These are phyloP conservation scores for Tolypocladium ovalisporum DNA, from an alignment of 2,329 filamentous ascomycete species.

Conservation along the genomic window DNA sequence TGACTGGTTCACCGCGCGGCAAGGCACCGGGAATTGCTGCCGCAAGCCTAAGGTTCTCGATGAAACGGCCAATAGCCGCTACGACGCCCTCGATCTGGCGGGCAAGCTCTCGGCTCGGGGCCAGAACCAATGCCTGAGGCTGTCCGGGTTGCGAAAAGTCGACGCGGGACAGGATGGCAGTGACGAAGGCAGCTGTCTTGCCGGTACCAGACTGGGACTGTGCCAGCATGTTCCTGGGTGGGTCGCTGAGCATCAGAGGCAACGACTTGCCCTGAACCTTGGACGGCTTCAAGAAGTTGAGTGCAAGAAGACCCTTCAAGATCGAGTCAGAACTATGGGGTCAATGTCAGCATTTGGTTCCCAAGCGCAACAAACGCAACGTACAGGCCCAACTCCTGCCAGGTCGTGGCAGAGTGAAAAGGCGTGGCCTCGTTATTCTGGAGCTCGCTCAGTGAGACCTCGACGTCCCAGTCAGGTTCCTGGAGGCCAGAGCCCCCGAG, in stretches of 20 bases:
- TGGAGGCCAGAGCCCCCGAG: constrained; percentile 41
- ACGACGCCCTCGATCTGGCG: constrained; percentile 88
- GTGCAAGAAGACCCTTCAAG: constrained; percentile 62
- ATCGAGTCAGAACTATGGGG: constrained; percentile 38
- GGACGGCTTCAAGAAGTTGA: constrained; percentile 90
- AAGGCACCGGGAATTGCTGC: constrained; percentile 75
- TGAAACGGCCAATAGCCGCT: constrained; percentile 71
- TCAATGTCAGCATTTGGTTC: constrained; percentile 1
- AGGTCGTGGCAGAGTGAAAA: constrained; percentile 72
- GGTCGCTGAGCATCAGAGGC: constrained; percentile 75
- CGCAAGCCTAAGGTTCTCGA: constrained; percentile 62
- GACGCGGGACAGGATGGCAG: constrained; percentile 80
- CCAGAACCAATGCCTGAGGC: constrained; percentile 81
- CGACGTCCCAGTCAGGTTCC: constrained; percentile 77
- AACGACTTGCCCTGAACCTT: constrained; percentile 96
- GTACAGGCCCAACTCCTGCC: constrained; percentile 78
- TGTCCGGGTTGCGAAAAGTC: constrained; percentile 57
- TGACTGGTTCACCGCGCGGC: constrained; percentile 56
- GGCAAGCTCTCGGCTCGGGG: constrained; percentile 87
- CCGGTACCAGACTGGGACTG: constrained; percentile 99
- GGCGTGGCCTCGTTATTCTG: constrained; percentile 81
- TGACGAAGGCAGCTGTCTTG: constrained; percentile 93
- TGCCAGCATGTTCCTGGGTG: constrained; percentile 89
- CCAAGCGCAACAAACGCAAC: neutral
- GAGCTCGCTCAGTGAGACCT: constrained; percentile 84